These are phyloP conservation scores for Plantago rigida DNA, from an alignment of 305 asterid species.

Conservation along the genomic window DNA sequence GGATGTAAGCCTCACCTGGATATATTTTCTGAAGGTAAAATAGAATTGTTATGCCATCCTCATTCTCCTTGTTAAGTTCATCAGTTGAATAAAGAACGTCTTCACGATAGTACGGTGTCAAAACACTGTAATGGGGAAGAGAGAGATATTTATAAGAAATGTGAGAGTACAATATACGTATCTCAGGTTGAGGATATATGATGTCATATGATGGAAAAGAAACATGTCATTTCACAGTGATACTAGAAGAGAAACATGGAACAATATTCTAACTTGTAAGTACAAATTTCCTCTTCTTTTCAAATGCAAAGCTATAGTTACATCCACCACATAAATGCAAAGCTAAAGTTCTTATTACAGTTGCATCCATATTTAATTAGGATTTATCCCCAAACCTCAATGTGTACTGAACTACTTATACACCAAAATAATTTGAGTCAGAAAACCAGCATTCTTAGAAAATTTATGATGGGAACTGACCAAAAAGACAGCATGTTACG, in stretches of 20 bases:
- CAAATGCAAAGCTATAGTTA: too few species aligned
- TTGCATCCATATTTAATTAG: too few species aligned
- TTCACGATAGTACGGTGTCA: slow-evolving; percentile 91
- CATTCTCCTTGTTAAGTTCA: slow-evolving; percentile 79
- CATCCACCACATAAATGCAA: too few species aligned
- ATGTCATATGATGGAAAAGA: too few species aligned
- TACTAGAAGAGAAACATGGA: too few species aligned
- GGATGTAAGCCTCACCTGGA: slow-evolving; percentile 56
- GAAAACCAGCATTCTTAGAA: slow-evolving; percentile 17
- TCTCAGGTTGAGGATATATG: too few species aligned
- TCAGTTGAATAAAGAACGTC: slow-evolving; percentile 89
- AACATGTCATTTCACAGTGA: too few species aligned
- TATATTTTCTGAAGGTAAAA: slow-evolving; percentile 91
- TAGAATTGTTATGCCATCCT: slow-evolving; percentile 81
- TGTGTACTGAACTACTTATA: neutral
- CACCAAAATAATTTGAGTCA: slow-evolving; percentile 16
- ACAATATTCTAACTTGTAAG: too few species aligned
- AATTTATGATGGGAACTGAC: slow-evolving; percentile 42
- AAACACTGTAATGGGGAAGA: slow-evolving; percentile 46
- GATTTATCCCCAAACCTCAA: neutral
- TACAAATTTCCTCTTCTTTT: too few species aligned
- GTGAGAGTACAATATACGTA: too few species aligned
- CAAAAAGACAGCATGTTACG: slow-evolving; percentile 95
- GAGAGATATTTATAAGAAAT: neutral
- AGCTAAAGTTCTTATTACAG: too few species aligned